Evolutionary conservation across 2,329 filamentous ascomycete genomes (phyloP).

Genomic region (Triangularia verruculosa): DNA sequence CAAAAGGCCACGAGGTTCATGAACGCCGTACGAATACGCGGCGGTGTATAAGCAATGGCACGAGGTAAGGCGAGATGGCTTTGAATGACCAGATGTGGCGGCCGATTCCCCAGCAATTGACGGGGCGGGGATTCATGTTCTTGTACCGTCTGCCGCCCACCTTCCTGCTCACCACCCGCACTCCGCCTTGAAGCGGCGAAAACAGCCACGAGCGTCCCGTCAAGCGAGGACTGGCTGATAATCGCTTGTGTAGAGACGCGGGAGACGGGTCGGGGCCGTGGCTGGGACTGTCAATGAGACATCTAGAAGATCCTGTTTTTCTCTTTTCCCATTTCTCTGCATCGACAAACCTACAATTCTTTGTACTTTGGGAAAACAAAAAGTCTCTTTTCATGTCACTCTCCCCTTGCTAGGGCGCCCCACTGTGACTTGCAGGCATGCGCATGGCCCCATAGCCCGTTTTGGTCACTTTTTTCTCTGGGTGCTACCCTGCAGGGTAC

Average conservation of each 20-base stretch:
- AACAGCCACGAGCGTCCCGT: constrained; percentile 17
- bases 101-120: constrained; percentile 1
- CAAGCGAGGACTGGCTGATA: constrained; percentile 27
- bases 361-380: background rate
- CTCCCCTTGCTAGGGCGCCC: constrained; percentile 7
- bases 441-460: constrained; percentile 6
- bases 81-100: constrained; percentile 8
- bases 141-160: constrained; percentile 18
- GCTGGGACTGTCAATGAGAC: constrained; percentile 27
- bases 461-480: constrained; percentile 3
- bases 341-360: background rate
- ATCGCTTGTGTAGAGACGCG: constrained; percentile 26
- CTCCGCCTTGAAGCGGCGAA: background rate
- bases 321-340: background rate
- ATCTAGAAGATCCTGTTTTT: constrained; percentile 5
- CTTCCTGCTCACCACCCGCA: background rate
- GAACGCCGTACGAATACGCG: background rate
- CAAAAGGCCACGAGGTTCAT: background rate
- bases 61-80: background rate
- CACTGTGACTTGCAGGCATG: constrained; percentile 11
- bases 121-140: constrained; percentile 13
- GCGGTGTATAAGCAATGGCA: background rate
- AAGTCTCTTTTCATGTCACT: background rate
- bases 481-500: constrained; percentile 12
- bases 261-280: constrained; percentile 34